Evolutionary conservation across 106 monocot genomes (phyloP).

Genomic region (Cymbidium sinense): DNA sequence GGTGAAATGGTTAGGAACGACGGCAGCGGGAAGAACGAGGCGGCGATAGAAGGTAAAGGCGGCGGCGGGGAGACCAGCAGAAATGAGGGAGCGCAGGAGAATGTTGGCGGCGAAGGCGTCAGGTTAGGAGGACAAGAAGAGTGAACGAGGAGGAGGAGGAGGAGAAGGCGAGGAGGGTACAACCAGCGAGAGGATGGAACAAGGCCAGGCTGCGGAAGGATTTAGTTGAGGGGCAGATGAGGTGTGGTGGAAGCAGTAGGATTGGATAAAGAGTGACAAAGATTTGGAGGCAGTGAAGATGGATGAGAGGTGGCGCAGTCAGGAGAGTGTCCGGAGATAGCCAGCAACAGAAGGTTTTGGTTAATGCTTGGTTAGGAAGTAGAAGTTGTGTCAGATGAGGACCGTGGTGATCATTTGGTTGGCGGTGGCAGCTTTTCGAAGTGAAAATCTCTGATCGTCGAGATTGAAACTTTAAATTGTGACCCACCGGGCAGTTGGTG

Average conservation of each 20-base stretch:
- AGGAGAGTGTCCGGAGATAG: not conserved
- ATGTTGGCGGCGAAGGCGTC: constrained; percentile 9
- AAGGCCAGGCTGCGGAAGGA: not conserved
- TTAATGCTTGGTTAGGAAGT: not conserved
- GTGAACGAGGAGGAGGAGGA: constrained; percentile 5
- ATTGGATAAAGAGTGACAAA: not conserved
- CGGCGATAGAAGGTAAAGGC: constrained; percentile 14
- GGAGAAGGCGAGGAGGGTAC: constrained; percentile 4
- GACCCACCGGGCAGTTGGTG: too few relatives aligned
- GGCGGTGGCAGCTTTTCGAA: not conserved
- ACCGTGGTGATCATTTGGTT: not conserved
- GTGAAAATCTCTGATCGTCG: too few relatives aligned
- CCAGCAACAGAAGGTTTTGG: not conserved
- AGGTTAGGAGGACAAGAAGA: constrained; percentile 7
- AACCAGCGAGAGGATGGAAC: not conserved
- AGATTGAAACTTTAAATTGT: too few relatives aligned
- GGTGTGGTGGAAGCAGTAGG: not conserved
- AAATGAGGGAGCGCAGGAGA: not conserved
- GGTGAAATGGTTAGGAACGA: constrained; percentile 44
- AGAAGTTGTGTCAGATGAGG: not conserved
- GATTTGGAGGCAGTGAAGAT: not conserved
- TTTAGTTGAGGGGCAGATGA: not conserved
- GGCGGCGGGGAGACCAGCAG: not conserved
- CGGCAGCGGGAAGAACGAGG: not conserved
- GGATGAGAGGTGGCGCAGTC: not conserved